These are phyloP conservation scores for Daucus carota DNA, from an alignment of 129 eudicot species.

Conservation along the genomic window DNA sequence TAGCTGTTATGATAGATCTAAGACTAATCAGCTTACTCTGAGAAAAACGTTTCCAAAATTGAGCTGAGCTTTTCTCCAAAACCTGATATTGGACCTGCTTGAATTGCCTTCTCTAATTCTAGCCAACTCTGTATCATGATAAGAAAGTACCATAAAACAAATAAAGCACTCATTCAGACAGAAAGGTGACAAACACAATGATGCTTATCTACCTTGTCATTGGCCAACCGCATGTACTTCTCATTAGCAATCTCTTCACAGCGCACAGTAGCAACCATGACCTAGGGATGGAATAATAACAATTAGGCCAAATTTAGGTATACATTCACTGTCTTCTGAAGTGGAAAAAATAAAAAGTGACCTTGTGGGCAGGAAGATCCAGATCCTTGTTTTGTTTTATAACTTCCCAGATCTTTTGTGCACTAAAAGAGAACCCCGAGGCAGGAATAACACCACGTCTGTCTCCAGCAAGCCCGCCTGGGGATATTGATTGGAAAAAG, in stretches of 20 bases:
- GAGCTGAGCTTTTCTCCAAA: conserved; percentile 26
- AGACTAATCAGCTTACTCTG: conserved; percentile 24
- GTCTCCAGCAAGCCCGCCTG: conserved; percentile 82
- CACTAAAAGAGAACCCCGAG: conserved; percentile 58
- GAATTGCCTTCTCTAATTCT: conserved; percentile 21
- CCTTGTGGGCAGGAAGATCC: conserved; percentile 55
- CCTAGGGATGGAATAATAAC: conserved; percentile 21
- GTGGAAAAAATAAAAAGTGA: background rate
- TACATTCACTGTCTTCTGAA: background rate
- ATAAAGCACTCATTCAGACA: background rate
- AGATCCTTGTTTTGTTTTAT: conserved; percentile 54
- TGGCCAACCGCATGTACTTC: conserved; percentile 29
- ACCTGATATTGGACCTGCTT: conserved; percentile 19
- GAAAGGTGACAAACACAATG: conserved; percentile 2
- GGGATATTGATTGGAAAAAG: conserved; percentile 53
- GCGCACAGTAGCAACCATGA: conserved; percentile 83
- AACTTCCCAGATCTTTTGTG: conserved; percentile 44
- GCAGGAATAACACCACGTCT: conserved; percentile 66
- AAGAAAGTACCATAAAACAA: background rate
- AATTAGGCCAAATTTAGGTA: background rate
- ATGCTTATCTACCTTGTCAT: conserved; percentile 39
- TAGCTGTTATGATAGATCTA: background rate
- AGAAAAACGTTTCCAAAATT: conserved; percentile 18
- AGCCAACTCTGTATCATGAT: conserved; percentile 24
- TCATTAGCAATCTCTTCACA: conserved; percentile 79